Base-by-base conservation (phyloP, 2,329 filamentous ascomycete species). In the Ciborinia camelliae region DNA sequence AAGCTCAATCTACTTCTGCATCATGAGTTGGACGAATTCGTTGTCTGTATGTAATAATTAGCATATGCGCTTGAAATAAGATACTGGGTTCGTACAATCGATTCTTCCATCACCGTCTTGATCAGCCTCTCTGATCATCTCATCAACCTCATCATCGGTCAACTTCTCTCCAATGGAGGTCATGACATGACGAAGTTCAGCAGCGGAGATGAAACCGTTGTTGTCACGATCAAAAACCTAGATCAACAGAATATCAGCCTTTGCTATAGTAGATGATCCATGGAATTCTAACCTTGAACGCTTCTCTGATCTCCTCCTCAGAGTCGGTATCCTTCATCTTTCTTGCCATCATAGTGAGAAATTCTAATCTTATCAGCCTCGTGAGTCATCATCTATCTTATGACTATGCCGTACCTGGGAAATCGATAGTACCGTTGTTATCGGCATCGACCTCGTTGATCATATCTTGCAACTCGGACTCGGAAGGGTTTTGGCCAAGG, bases 241-340 rank as follows among this genome's bases (percentile, higher is more conserved):
- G 68, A 65, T 67, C 64, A 60, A 47, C 65, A 23, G 14, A 32
- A 43, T n/a, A 69, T 59, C 47, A 65, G 61, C 47, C 30, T 30
- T 35, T 59, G 26, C 9, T 30, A 52, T 23, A 32, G 45, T 35
- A 41, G 30, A 15, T 35, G 30, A 37, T n/a, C 10, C 30, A 23
- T 55, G 14, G 5, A n/a, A 20, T n/a, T 28, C 76, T 52, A 63
- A 91, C 90, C 84, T 93, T 93, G 86, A 94, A 94, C 18, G 90
- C 90, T 78, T 94, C 91, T 73, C 91, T 87, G 73, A 95, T 95
- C 78, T 95, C 91, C 80, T 95, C 91, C 80, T 95, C 91, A 57
- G 90, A 94, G 76, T 95, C 91, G 72, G 91, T 95, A 75, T 94
- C 91, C 84, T 94, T 94, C 91, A 95, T 95, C 82, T 95, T 95